phyloP scores from a whole-genome alignment of 1,284 basidiomycete genomes.

The Ustilago shanxiensis region DNA sequence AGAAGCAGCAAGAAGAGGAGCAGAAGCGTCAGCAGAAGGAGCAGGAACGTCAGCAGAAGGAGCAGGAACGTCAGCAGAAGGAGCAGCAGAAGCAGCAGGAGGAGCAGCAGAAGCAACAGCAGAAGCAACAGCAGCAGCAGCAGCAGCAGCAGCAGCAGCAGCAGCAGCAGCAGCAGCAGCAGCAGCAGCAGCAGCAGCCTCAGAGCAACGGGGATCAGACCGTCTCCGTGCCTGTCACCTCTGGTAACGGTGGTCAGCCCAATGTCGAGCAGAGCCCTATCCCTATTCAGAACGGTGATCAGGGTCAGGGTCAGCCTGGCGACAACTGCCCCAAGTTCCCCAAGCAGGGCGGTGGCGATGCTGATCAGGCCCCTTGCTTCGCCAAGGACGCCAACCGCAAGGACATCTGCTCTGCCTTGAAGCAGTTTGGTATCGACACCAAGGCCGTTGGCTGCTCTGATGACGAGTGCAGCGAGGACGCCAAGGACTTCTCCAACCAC shows the following conservation, averaged over 20 bases:
- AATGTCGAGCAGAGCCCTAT: conserved; percentile 13
- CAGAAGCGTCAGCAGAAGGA: conserved; percentile 22
- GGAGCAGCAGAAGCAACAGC: conserved; percentile 18
- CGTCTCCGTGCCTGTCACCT: too few species aligned
- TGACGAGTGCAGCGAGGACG: conserved; percentile 41
- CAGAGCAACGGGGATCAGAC: neutral
- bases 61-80: conserved; percentile 15
- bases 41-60: conserved; percentile 22
- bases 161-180: conserved; percentile 24
- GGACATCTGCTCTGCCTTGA: conserved; percentile 51
- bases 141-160: conserved; percentile 14
- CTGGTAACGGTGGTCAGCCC: conserved; percentile 9
- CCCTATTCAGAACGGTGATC: conserved; percentile 6
- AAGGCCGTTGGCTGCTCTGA: conserved; percentile 28
- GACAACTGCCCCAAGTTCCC: conserved; percentile 49
- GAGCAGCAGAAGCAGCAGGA: conserved; percentile 12
- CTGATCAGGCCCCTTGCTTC: conserved; percentile 45
- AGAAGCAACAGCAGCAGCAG: conserved; percentile 12
- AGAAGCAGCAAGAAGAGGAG: conserved; percentile 8
- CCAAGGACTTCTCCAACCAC: conserved; percentile 48
- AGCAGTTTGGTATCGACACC: conserved; percentile 47
- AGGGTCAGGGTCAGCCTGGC: neutral
- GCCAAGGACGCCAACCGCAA: conserved; percentile 30
- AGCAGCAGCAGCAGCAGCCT: conserved; percentile 10
- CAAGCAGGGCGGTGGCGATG: conserved; percentile 34